These are phyloP conservation scores for Amniculicola lignicola DNA, from an alignment of 495 filamentous ascomycete genomes.

Conservation along the genomic window DNA sequence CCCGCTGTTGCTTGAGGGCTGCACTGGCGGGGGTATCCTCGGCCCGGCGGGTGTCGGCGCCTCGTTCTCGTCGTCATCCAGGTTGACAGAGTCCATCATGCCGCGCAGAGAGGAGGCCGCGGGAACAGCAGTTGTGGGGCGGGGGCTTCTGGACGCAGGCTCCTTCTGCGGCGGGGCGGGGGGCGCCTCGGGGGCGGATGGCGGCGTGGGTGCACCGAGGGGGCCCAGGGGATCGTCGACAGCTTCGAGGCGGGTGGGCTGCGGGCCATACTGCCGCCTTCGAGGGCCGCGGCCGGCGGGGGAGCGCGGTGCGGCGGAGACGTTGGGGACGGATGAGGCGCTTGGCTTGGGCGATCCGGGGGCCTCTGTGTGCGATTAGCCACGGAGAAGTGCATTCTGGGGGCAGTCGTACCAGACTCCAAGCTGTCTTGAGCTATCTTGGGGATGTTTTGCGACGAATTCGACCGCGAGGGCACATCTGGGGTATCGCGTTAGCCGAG, in stretches of 20 bases:
- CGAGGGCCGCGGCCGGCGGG: slow-evolving; percentile 51
- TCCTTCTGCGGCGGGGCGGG: slow-evolving; percentile 90
- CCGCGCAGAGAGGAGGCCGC: slow-evolving; percentile 48
- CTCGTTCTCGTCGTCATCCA: slow-evolving; percentile 62
- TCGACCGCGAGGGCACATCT: slow-evolving; percentile 43
- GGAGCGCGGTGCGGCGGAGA: slow-evolving; percentile 28
- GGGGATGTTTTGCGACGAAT: slow-evolving; percentile 34
- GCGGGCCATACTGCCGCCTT: slow-evolving; percentile 70
- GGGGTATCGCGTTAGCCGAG: background rate
- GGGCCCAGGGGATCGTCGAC: slow-evolving; percentile 88
- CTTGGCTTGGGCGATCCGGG: slow-evolving; percentile 20
- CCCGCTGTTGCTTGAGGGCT: slow-evolving; percentile 46
- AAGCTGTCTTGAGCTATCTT: slow-evolving; percentile 29
- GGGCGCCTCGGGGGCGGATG: slow-evolving; percentile 59
- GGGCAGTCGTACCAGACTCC: slow-evolving; percentile 14
- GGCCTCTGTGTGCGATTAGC: slow-evolving; percentile 9
- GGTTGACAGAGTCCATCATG: slow-evolving; percentile 60
- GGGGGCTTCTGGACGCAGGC: slow-evolving; percentile 54
- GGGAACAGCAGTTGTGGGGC: slow-evolving; percentile 50
- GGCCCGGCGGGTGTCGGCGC: slow-evolving; percentile 48
- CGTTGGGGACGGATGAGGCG: slow-evolving; percentile 27
- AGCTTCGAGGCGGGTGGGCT: slow-evolving; percentile 79
- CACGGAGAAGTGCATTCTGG: background rate
- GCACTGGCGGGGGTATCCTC: slow-evolving; percentile 71
- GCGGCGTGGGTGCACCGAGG: slow-evolving; percentile 70